A percentile compares a stretch with the other conserved stretches of the same genome.
Conservation (phyloP, 2,329 filamentous ascomycete genomes). For the Monosporascus sp. region DNA sequence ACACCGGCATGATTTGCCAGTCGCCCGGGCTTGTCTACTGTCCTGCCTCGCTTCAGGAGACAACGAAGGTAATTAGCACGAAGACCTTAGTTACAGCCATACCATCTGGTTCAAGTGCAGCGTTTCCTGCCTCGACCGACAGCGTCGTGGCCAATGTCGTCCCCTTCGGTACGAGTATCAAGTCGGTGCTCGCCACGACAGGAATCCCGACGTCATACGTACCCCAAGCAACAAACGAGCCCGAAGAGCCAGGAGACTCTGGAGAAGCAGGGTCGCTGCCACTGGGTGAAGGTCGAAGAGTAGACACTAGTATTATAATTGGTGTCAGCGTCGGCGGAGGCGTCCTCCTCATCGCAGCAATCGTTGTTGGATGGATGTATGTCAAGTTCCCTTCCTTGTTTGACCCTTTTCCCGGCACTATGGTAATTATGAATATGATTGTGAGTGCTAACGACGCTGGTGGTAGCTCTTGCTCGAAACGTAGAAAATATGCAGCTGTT, state of each 20-base stretch:
- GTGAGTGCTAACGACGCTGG: no score
- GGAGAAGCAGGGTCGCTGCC: not conserved
- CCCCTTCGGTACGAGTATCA: slow-evolving; percentile 37
- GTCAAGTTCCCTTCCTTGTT: slow-evolving; percentile 8
- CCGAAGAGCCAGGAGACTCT: slow-evolving; percentile 11
- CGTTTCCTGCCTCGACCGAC: slow-evolving; percentile 34
- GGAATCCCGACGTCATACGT: slow-evolving; percentile 42
- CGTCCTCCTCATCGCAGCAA: slow-evolving; percentile 31
- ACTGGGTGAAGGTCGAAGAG: slow-evolving; percentile 24
- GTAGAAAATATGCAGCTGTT: slow-evolving; percentile 12
- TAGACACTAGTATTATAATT: slow-evolving; percentile 41
- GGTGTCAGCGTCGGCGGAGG: slow-evolving; percentile 44
- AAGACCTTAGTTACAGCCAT: slow-evolving; percentile 37
- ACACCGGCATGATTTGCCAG: slow-evolving; percentile 40
- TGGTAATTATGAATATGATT: not conserved
- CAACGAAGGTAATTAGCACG: slow-evolving; percentile 33
- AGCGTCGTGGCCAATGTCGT: slow-evolving; percentile 28
- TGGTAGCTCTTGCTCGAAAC: slow-evolving; percentile 3
- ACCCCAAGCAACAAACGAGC: slow-evolving; percentile 20
- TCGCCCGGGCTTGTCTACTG: slow-evolving; percentile 41
- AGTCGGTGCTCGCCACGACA: slow-evolving; percentile 31
- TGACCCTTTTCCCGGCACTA: not conserved
- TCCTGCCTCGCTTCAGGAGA: slow-evolving; percentile 44
- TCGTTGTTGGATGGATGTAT: slow-evolving; percentile 27
- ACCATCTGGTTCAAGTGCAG: slow-evolving; percentile 30